Conservation (phyloP, 139 green algal species). For the Tetraselmis striata region DNA sequence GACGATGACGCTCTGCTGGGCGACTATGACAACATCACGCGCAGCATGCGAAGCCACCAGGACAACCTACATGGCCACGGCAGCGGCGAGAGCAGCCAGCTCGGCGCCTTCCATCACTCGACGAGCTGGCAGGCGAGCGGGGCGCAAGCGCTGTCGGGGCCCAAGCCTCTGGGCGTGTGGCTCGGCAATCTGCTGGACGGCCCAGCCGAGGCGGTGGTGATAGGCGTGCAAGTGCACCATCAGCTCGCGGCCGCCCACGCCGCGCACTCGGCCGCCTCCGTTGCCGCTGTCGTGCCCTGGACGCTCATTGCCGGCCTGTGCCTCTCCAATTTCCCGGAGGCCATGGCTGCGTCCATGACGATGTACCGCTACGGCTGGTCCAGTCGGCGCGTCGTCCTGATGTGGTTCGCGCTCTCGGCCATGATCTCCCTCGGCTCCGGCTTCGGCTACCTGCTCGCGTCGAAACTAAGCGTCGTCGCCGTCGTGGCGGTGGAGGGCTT, state of each 20-base stretch:
- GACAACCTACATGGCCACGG: not conserved
- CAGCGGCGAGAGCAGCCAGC: not conserved
- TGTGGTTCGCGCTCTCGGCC: not conserved
- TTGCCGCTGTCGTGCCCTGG: not conserved
- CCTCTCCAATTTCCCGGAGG: slow-evolving; percentile 5
- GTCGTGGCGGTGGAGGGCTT: not conserved
- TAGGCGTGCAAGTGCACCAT: not conserved
- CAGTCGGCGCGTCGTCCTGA: not conserved
- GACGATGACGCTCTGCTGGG: not conserved
- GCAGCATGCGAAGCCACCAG: not conserved
- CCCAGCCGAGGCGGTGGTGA: not conserved
- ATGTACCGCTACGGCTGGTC: slow-evolving; percentile 2
- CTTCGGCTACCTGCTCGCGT: not conserved
- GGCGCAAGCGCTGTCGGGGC: not conserved
- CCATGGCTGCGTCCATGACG: not conserved
- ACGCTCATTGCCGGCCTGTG: slow-evolving; percentile 3
- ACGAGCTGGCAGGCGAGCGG: not conserved
- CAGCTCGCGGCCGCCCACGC: not conserved
- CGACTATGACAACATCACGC: not conserved
- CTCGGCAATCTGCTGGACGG: not conserved
- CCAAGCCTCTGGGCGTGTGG: not conserved
- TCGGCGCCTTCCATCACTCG: not conserved
- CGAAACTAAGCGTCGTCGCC: not conserved
- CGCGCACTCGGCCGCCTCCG: not conserved
- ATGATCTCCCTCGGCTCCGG: not conserved